Base-by-base conservation (phyloP, 495 filamentous ascomycete species). In the Neurospora sublineolata region DNA sequence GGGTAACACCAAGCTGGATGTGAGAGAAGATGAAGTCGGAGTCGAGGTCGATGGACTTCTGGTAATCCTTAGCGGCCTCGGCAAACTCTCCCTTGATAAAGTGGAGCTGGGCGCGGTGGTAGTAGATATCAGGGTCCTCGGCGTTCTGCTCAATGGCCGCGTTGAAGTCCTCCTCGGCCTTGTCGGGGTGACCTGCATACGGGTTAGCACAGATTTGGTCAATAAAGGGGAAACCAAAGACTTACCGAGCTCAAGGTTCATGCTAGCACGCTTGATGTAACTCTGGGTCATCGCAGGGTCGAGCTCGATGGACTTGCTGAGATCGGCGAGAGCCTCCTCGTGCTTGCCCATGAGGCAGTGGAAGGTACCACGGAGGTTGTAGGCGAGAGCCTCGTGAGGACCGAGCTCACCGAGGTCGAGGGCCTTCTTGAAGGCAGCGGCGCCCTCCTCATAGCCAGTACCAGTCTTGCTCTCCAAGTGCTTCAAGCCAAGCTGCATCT, bases 11-110 rank as follows among this genome's bases (percentile, higher is more conserved):
- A 69, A 99, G 92, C 81, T 99, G 95, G 76, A 99, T 98, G 85
- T 99, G 95, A 11, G 95, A 98, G 86, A 96, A 99, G 84, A 99
- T 99, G 82, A 99, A 99, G 70, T 91, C 90, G 60, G 86, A 84
- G 85, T 99, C 95, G 44, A 99, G 88, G 76, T 98, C 95, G 79
- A 99, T 99, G 23, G 95, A 98, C 83, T 97, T 97, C 79, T 99
- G 95, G 83, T 99, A 99, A 82, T 99, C 95, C 83, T 95, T 97
- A 30, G 94, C 94, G 14, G 95, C 95, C 68, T 96, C 92, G 68
- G 89, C 88, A 76, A 97, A 97, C 81, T 98, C 94, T 27, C 90
- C 88, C 69, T 97, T 90, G 79, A 99, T 97, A 85, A 99, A 99
- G 85, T 97, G 94, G 20, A 98, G 89, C 83, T 99, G 95, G 27